phyloP scores from a whole-genome alignment of 2,329 filamentous ascomycete species.

The Xylariaceae sp. region DNA sequence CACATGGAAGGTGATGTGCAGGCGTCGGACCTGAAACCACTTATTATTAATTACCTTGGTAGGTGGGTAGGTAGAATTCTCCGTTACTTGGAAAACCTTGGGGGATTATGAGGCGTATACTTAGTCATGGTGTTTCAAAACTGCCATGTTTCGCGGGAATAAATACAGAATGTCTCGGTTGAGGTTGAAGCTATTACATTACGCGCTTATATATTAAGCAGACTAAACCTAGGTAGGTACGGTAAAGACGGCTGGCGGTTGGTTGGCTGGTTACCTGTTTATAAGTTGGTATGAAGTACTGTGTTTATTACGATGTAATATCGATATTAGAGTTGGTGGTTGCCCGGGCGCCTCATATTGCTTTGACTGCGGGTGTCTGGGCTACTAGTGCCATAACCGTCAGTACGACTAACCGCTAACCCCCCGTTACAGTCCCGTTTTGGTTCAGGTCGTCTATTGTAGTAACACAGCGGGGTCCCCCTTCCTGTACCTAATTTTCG shows the following conservation, averaged over 20 bases:
- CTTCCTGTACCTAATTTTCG: not conserved
- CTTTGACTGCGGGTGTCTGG: not conserved
- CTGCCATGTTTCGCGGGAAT: not conserved
- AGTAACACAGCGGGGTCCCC: not conserved
- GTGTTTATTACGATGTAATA: no score
- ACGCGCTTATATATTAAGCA: not conserved
- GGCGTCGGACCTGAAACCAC: not conserved
- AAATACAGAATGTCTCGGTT: not conserved
- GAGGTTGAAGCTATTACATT: not conserved
- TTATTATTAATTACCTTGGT: not conserved
- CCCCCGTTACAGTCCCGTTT: no score
- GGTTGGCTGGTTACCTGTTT: no score
- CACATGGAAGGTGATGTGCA: not conserved
- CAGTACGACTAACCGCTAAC: no score
- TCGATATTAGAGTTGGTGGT: not conserved
- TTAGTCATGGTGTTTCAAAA: not conserved
- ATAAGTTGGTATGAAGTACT: no score
- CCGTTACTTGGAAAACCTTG: not conserved
- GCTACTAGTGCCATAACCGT: no score
- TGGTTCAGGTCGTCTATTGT: not conserved
- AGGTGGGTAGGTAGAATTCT: no score
- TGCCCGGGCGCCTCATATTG: not conserved
- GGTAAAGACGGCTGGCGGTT: not conserved
- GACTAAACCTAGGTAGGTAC: no score
- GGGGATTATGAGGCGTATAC: not conserved